Evolutionary conservation across 306 rosid genomes (phyloP).

Genomic region (Acacia crassicarpa): DNA sequence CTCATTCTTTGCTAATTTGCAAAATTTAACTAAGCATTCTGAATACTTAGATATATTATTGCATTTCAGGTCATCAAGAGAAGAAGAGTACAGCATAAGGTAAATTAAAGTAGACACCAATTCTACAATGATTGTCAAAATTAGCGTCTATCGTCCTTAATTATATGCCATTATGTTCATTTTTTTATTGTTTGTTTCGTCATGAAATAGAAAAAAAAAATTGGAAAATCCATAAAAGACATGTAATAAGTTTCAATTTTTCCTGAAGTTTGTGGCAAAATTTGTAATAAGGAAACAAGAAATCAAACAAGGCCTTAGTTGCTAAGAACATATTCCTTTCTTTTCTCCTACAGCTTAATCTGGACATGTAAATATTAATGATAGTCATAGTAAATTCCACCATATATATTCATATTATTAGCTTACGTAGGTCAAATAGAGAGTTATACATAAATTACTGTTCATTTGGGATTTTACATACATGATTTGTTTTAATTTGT

Average conservation of each 20-base stretch:
- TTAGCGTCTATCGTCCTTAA: not conserved
- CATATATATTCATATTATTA: not conserved
- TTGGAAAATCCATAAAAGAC: no score
- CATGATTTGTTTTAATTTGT: not conserved
- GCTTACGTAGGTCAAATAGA: not conserved
- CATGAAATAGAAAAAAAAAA: not conserved
- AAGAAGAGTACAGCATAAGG: not conserved
- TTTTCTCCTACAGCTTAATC: no score
- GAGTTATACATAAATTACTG: not conserved
- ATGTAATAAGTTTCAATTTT: no score
- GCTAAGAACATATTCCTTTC: no score
- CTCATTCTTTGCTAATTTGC: not conserved
- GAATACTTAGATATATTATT: not conserved
- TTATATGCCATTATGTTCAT: not conserved
- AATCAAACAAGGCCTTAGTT: no score
- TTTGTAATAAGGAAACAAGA: no score
- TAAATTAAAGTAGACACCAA: constrained; percentile 3
- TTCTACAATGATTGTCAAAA: not conserved
- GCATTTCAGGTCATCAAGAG: constrained; percentile 1
- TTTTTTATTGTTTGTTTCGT: not conserved
- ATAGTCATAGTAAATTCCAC: not conserved
- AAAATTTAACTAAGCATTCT: not conserved
- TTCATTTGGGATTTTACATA: not conserved
- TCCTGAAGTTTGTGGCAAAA: not conserved
- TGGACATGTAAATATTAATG: no score